Evolutionary conservation across 371 early-diverging fungal genomes (phyloP), one percentile per base, ranked within the genome.

Genomic region (Paraphysoderma sedebokerense): DNA sequence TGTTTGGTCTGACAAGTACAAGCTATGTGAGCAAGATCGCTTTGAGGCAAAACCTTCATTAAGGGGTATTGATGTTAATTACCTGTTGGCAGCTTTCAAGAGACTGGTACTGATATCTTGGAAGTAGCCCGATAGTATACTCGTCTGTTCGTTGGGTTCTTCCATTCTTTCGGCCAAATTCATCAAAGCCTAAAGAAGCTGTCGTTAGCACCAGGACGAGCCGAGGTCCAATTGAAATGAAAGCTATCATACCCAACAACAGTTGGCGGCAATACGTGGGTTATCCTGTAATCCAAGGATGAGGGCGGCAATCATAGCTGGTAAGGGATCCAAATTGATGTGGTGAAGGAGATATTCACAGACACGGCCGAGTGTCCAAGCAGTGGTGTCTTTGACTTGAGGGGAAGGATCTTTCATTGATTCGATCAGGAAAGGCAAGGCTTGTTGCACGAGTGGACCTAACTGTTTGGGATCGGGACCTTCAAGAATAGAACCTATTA

Each of bases 401-500:
- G 82, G 61, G 20, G 76, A 67, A 28, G 73, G 70, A 55, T 96
- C 97, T 38, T 70, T 72, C 82, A 87, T 85, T 84, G 88, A 79
- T 44, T 74, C 69, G 44, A 92, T 76, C 49, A 96, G 62, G 40
- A 80, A 68, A 22, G 89, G 87, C 30, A 93, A 72, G 2, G 91
- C 90, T 65, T 45, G 42, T 17, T 76, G 63, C 17, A 91, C 83
- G n/a, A 93, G 67, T 15, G 81, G 79, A 1, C 60, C 60, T 31
- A 93, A 61, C 7, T 77, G 62, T 2, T 54, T 54, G 1, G 68
- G 63, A 3, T 78, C 68, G 17, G 96, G 92, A 4, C 98, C 98
- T 38, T 95, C 92, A 51, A 97, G 60, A 50, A 97, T 92, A 0
- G 92, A 88, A 11, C 95, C 98, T 59, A 95, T 95, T 1, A 93